phyloP scores from a whole-genome alignment of 805 yeast genomes.

The Scheffersomyces ergatensis region DNA sequence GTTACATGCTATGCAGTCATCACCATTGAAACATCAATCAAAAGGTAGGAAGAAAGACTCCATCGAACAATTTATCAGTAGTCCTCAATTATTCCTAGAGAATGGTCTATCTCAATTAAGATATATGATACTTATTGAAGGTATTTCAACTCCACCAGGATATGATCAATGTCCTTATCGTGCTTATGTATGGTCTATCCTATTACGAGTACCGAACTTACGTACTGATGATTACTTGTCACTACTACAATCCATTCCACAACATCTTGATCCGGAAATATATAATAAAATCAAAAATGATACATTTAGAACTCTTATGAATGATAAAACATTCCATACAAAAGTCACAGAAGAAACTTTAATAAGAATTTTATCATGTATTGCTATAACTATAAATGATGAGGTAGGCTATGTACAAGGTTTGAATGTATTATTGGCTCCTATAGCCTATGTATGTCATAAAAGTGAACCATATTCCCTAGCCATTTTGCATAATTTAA shows the following conservation, averaged over 20 bases:
- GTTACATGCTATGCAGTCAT: not conserved
- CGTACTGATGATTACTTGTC: slow-evolving; percentile 54
- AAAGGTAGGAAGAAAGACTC: slow-evolving; percentile 34
- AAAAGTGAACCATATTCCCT: slow-evolving; percentile 86
- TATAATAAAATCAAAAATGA: slow-evolving; percentile 78
- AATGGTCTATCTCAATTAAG: slow-evolving; percentile 32
- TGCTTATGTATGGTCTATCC: slow-evolving; percentile 76
- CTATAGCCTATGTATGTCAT: slow-evolving; percentile 66
- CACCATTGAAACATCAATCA: not conserved
- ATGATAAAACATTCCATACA: slow-evolving; percentile 61
- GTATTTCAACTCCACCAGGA: slow-evolving; percentile 38
- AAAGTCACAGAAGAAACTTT: slow-evolving; percentile 70
- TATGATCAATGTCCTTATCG: slow-evolving; percentile 64
- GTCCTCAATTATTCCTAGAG: slow-evolving; percentile 33
- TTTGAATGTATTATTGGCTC: slow-evolving; percentile 83
- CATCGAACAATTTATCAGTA: slow-evolving; percentile 35
- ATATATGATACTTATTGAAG: slow-evolving; percentile 41
- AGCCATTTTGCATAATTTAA: slow-evolving; percentile 60
- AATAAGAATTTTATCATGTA: slow-evolving; percentile 67
- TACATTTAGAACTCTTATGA: slow-evolving; percentile 79
- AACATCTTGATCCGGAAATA: slow-evolving; percentile 45
- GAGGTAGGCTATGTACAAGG: slow-evolving; percentile 78
- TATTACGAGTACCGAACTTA: slow-evolving; percentile 61
- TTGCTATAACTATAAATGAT: slow-evolving; percentile 48
- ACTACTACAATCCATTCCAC: slow-evolving; percentile 50